Evolutionary conservation across 331 rosid genomes (phyloP), one percentile per base, ranked within the genome.

Genomic region (Erythrophleum ivorense): DNA sequence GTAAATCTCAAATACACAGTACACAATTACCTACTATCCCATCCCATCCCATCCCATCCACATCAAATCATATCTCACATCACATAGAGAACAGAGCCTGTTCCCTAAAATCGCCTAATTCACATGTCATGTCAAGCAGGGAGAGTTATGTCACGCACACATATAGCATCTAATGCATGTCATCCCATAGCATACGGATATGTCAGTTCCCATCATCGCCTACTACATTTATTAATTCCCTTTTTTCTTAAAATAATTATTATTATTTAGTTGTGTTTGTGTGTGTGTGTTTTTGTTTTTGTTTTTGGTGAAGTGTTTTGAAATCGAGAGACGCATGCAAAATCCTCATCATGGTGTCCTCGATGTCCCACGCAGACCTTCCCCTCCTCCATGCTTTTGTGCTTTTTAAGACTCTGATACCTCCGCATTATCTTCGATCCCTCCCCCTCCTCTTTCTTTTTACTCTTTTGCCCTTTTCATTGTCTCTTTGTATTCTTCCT

Each of bases 241-340:
- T 24, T 24, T 24, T 24, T 24, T 24, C 0, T 24, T 24, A 24
- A 24, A 24, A 24, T 24, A 1, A 24, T 24, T 24, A 24, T 24
- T 24, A 24, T 24, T 24, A n/a, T 24, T 24, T 1, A 24, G 29
- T 24, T 24, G 29, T 24, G 1, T 24, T 24, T 24, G 29, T 24
- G 0, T 24, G 29, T 24, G 29, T 24, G 29, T 24, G 29, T 24
- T 24, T 24, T 24, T 24, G 1, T 24, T 24, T 24, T 24, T 24
- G 29, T 24, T 24, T 48, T 14, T 54, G 18, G 29, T 54, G 10
- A 14, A 34, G 40, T 34, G 45, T 41, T 14, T 87, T 65, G 85
- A 87, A 88, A 86, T 75, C 90, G 88, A 90, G 86, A 94, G 90
- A 84, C 98, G 98, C 98, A 93, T 93, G 98, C 97, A 79, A 84